These are phyloP conservation scores for Cyclotella choctawhatcheeana DNA, from an alignment of 108 stramenopile species.

Conservation along the genomic window DNA sequence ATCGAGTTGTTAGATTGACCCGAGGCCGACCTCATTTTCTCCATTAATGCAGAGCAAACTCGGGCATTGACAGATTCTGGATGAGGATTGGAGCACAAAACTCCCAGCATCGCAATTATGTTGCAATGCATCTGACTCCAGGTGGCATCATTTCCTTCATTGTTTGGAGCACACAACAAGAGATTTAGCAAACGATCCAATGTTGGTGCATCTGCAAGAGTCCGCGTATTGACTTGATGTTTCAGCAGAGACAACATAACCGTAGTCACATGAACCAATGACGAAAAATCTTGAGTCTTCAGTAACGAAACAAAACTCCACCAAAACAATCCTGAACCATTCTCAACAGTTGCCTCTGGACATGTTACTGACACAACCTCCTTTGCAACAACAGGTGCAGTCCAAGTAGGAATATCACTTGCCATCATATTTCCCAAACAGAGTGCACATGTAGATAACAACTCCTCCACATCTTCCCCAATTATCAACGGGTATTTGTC, in stretches of 20 bases:
- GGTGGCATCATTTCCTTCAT: constrained; percentile 5
- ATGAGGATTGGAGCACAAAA: constrained; percentile 48
- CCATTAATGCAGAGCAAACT: constrained; percentile 40
- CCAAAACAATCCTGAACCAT: constrained; percentile 31
- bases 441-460: constrained; percentile 50
- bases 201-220: constrained; percentile 18
- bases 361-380: not conserved
- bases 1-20: constrained; percentile 2
- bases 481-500: constrained; percentile 26
- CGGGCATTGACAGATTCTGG: constrained; percentile 36
- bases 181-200: constrained; percentile 29
- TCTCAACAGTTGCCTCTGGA: constrained; percentile 8
- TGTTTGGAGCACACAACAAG: constrained; percentile 6
- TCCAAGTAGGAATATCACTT: constrained; percentile 31
- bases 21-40: constrained; percentile 20
- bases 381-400: constrained; percentile 6
- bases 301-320: constrained; percentile 17
- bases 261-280: constrained; percentile 15
- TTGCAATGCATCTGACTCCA: constrained; percentile 39
- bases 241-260: constrained; percentile 30
- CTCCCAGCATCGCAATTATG: constrained; percentile 50
- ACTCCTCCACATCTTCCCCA: constrained; percentile 46
- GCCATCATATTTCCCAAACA: constrained; percentile 52
- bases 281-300: not conserved
- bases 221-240: constrained; percentile 25